These are phyloP conservation scores for Russula olivacea DNA, from an alignment of 768 basidiomycete species.

Conservation along the genomic window DNA sequence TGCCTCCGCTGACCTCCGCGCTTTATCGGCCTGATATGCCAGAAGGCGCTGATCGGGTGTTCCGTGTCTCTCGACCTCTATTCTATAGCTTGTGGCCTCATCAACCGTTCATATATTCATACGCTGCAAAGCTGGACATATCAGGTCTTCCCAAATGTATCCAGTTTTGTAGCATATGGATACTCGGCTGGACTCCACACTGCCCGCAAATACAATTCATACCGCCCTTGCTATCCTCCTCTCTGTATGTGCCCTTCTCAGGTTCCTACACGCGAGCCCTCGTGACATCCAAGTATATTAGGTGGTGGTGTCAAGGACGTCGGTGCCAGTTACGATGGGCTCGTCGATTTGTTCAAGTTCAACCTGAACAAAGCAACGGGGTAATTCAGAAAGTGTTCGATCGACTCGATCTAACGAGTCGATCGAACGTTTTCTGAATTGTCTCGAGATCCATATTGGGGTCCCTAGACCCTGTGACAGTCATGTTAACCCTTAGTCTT, in stretches of 20 bases:
- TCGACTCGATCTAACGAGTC: neutral
- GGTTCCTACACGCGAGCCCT: neutral
- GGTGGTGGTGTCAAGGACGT: neutral
- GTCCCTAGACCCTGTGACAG: too few species aligned
- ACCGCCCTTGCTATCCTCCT: neutral
- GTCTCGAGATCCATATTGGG: too few species aligned
- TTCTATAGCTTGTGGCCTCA: too few species aligned
- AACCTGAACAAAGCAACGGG: too few species aligned
- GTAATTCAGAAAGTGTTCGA: neutral
- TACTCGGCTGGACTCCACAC: too few species aligned
- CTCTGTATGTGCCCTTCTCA: neutral
- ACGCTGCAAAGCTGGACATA: too few species aligned
- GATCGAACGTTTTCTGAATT: too few species aligned
- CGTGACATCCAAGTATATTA: neutral
- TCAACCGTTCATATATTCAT: too few species aligned
- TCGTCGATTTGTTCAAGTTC: too few species aligned
- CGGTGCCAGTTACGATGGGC: neutral
- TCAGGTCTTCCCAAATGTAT: too few species aligned
- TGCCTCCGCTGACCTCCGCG: neutral
- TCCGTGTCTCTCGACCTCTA: too few species aligned
- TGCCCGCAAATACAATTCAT: neutral
- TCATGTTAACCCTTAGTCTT: slow-evolving; percentile 2
- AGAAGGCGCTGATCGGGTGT: neutral
- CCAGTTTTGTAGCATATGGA: too few species aligned
- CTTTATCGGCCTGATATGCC: neutral